Evolutionary conservation across 2,329 filamentous ascomycete species (phyloP).

Genomic region (Aureobasidium sp.): DNA sequence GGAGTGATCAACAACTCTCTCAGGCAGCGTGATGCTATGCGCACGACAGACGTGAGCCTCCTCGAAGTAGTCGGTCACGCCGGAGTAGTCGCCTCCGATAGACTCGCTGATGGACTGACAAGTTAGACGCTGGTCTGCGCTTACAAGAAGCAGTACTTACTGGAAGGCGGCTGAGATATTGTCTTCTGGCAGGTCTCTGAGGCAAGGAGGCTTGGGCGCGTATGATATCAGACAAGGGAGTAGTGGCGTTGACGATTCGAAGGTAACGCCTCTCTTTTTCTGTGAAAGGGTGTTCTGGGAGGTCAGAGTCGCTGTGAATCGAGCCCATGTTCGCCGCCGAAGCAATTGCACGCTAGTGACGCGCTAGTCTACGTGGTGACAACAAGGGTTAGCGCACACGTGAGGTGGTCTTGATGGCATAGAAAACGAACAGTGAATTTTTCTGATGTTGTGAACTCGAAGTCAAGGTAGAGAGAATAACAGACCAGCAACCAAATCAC

Average conservation of each 20-base stretch:
- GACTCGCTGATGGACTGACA: neutral
- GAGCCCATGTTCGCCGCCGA: neutral
- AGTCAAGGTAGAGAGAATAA: neutral
- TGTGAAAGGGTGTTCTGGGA: neutral
- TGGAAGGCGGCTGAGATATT: neutral
- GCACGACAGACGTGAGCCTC: neutral
- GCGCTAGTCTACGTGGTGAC: neutral
- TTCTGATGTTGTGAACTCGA: neutral
- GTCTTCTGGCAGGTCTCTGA: neutral
- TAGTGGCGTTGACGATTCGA: neutral
- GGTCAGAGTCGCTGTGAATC: neutral
- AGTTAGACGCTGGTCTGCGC: neutral
- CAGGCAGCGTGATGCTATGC: neutral
- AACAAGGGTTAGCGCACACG: neutral
- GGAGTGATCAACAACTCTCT: neutral
- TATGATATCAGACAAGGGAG: neutral
- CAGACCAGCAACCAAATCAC: neutral
- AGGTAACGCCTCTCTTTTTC: neutral
- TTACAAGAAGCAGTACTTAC: neutral
- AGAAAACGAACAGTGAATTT: neutral
- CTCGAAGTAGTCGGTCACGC: neutral
- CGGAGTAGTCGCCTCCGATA: neutral
- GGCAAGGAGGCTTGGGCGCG: neutral
- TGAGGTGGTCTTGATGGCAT: neutral
- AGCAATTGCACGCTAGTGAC: neutral